A percentile compares a stretch with the other conserved stretches of the same genome.
Conservation (phyloP, 768 basidiomycete genomes). For the Polyporus arcularius region DNA sequence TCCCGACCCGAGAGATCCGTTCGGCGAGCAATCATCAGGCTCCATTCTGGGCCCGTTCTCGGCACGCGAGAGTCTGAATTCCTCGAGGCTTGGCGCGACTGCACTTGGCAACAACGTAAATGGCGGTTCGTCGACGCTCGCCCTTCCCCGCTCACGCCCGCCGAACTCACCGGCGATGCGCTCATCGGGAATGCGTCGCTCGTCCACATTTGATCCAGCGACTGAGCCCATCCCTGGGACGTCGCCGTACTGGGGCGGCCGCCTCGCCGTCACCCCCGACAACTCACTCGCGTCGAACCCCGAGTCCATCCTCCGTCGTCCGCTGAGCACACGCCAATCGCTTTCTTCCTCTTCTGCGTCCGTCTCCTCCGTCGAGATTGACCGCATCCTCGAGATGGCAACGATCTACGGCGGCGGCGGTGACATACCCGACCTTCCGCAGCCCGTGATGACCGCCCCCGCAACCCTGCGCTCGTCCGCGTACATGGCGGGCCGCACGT, state of each 20-base stretch:
- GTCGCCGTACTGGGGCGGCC: constrained; percentile 12
- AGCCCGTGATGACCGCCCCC: constrained; percentile 10
- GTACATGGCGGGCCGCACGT: constrained; percentile 22
- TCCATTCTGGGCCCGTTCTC: constrained; percentile 15
- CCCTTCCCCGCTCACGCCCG: not conserved
- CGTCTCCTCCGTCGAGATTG: constrained; percentile 46
- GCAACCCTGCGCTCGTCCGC: constrained; percentile 20
- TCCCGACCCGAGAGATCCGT: constrained; percentile 12
- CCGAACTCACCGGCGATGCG: not conserved
- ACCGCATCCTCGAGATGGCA: constrained; percentile 57
- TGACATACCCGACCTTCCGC: constrained; percentile 13
- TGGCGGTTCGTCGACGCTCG: constrained; percentile 1
- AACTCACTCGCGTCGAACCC: constrained; percentile 11
- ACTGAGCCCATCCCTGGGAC: constrained; percentile 7
- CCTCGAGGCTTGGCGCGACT: constrained; percentile 5
- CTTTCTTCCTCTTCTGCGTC: constrained; percentile 25
- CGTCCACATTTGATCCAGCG: constrained; percentile 7
- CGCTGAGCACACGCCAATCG: not conserved
- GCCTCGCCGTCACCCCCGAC: constrained; percentile 14
- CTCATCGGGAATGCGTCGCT: not conserved
- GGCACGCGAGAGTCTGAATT: constrained; percentile 13
- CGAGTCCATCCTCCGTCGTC: constrained; percentile 2
- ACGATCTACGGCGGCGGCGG: constrained; percentile 33
- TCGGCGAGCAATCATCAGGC: constrained; percentile 12
- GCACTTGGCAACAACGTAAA: constrained; percentile 7